Conservation (phyloP, 177 flowering plant species). For the Vitis hybrid region DNA sequence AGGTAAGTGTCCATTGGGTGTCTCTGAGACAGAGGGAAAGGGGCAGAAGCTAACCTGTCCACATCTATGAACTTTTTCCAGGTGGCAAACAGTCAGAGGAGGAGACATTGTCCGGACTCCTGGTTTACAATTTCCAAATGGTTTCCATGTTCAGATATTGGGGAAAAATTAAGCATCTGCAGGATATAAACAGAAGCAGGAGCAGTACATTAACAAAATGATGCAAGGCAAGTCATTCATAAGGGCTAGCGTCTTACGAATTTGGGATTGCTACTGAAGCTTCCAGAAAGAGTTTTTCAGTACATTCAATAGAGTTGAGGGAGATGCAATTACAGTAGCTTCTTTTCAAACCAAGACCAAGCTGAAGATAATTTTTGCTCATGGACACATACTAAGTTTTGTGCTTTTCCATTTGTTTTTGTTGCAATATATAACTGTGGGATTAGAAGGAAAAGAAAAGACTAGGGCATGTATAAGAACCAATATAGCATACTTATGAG, state of each 20-base stretch:
- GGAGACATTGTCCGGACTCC: constrained; percentile 61
- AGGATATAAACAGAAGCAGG: background rate
- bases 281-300: too few species aligned
- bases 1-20: constrained; percentile 39
- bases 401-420: constrained; percentile 14
- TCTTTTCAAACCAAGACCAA: constrained; percentile 13
- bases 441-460: background rate
- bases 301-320: background rate
- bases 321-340: background rate
- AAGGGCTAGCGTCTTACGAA: constrained; percentile 5
- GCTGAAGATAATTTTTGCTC: constrained; percentile 10
- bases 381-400: constrained; percentile 20
- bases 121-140: constrained; percentile 61
- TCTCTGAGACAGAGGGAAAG: background rate
- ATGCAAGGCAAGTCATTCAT: constrained; percentile 1
- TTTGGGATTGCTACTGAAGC: background rate
- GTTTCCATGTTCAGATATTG: constrained; percentile 40
- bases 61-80: constrained; percentile 14
- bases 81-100: constrained; percentile 54
- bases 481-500: constrained; percentile 11
- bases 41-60: constrained; percentile 7
- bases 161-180: constrained; percentile 21
- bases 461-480: background rate
- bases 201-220: background rate
- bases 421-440: constrained; percentile 4